Percentiles rank a stretch among this genome's conserved stretches.
Conservation (phyloP, 108 stramenopile species). For the Skeletonema menzelii region DNA sequence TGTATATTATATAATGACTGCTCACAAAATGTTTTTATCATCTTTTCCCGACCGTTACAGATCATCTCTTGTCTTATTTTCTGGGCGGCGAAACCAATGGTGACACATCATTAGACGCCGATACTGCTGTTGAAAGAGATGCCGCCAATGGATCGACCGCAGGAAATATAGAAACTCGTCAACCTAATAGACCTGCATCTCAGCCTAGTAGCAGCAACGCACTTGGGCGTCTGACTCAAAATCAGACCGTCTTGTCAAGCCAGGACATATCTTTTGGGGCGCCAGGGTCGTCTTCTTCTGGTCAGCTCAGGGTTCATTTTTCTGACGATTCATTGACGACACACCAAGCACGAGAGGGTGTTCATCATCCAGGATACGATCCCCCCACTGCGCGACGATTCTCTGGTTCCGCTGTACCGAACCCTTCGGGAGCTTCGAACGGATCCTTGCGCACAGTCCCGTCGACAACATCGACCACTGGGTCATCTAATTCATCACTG, state of each 20-base stretch:
- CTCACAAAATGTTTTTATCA: background rate
- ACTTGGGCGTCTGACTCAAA: background rate
- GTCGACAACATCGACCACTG: constrained; percentile 25
- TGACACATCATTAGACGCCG: background rate
- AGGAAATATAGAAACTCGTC: background rate
- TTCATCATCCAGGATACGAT: constrained; percentile 3
- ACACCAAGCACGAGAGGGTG: background rate
- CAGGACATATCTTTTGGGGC: background rate
- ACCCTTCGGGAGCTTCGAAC: constrained; percentile 14
- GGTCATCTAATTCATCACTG: constrained; percentile 49
- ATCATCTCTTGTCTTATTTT: constrained; percentile 78
- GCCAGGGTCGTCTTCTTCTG: background rate
- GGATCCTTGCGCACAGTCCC: constrained; percentile 40
- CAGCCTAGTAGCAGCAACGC: background rate
- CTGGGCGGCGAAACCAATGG: constrained; percentile 48
- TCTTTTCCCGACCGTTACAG: constrained; percentile 15
- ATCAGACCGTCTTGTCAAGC: background rate
- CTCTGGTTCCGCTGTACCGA: background rate
- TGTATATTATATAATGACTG: background rate
- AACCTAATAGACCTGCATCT: background rate
- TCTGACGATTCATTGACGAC: background rate
- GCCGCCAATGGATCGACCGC: background rate
- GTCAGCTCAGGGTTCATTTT: constrained; percentile 1
- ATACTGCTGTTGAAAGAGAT: constrained; percentile 6
- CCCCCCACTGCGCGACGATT: constrained; percentile 13